A percentile compares a stretch with the other conserved stretches of the same genome.
phyloP scores from a whole-genome alignment of 345 rosid species.

The Fremontodendron californicum region DNA sequence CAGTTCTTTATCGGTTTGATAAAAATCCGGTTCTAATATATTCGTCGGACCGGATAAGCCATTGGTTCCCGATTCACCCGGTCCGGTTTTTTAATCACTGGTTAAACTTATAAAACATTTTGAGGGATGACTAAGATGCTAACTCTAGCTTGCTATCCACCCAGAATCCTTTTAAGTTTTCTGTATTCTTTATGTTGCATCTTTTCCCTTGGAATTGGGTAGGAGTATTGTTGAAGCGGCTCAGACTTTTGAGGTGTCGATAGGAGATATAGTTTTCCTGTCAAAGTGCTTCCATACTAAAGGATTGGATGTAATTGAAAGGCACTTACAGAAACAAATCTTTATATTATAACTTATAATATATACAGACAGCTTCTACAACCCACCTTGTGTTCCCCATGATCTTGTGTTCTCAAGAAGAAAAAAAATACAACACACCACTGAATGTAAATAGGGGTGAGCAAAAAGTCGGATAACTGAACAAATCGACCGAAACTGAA shows the following conservation, averaged over 20 bases:
- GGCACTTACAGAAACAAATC: neutral
- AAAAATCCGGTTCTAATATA: no score
- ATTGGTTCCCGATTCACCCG: no score
- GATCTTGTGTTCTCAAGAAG: neutral
- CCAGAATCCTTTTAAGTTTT: neutral
- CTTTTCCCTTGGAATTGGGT: neutral
- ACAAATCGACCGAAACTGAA: no score
- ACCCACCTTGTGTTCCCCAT: neutral
- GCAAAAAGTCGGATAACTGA: no score
- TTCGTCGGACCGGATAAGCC: no score
- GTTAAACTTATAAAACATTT: constrained; percentile 1
- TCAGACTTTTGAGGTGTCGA: neutral
- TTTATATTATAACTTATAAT: neutral
- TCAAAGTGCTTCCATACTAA: neutral
- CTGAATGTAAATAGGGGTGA: no score
- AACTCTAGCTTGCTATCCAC: neutral
- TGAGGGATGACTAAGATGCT: neutral
- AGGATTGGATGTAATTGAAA: neutral
- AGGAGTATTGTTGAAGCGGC: neutral
- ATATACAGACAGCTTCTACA: neutral
- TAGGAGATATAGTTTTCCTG: neutral
- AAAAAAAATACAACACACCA: neutral
- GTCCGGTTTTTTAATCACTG: no score
- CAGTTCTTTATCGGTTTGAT: no score
- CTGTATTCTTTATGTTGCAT: neutral